Conservation (phyloP, 257 asterid genomes). For the Eucommia ulmoides region DNA sequence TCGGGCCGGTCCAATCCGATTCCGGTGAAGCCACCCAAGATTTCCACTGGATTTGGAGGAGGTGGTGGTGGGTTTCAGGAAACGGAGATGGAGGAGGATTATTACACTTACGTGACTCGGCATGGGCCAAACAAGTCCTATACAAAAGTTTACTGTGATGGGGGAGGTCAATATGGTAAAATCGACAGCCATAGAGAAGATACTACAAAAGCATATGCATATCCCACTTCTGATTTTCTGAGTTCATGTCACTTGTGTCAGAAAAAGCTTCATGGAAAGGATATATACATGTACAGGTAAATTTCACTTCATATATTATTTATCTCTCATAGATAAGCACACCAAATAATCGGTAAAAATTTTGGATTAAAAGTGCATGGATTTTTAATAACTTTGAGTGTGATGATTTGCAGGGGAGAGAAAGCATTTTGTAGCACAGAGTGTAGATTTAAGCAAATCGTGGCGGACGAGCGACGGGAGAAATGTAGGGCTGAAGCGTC, state of each 20-base stretch:
- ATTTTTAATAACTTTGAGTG: too few species aligned
- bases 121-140: conserved; percentile 37
- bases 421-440: conserved; percentile 76
- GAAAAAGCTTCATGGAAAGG: conserved; percentile 69
- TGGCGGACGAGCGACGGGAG: conserved; percentile 49
- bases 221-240: conserved; percentile 61
- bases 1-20: conserved; percentile 46
- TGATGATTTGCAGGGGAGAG: conserved; percentile 50
- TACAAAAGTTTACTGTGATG: conserved; percentile 43
- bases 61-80: conserved; percentile 12
- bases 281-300: conserved; percentile 91
- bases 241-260: conserved; percentile 54
- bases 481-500: conserved; percentile 43
- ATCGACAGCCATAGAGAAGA: conserved; percentile 20
- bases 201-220: conserved; percentile 8
- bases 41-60: conserved; percentile 9
- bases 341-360: neutral
- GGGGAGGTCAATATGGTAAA: conserved; percentile 14
- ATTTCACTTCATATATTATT: neutral
- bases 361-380: neutral
- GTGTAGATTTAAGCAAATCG: conserved; percentile 58
- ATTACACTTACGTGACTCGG: conserved; percentile 60
- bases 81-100: conserved; percentile 37
- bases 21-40: conserved; percentile 32
- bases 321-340: neutral